phyloP scores from a whole-genome alignment of 768 basidiomycete genomes.

The Podaxis pistillaris region DNA sequence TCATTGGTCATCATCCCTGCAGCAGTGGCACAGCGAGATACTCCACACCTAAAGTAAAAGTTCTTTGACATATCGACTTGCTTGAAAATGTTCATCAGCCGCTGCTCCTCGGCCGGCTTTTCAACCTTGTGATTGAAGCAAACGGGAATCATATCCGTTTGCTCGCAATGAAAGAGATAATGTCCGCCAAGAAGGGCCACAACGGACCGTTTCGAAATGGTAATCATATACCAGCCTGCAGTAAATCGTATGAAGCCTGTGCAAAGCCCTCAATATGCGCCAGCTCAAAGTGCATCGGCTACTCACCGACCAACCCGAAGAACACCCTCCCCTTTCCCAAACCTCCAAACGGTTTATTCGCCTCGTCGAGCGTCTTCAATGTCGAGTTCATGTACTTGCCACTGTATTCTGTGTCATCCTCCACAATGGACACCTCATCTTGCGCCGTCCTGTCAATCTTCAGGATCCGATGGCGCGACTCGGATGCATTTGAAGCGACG shows the following conservation, averaged over 20 bases:
- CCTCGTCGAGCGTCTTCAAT: slow-evolving; percentile 94
- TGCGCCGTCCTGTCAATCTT: slow-evolving; percentile 89
- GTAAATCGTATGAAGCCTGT: slow-evolving; percentile 94
- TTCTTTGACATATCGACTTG: slow-evolving; percentile 99
- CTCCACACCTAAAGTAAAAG: slow-evolving; percentile 88
- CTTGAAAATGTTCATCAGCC: slow-evolving; percentile 87
- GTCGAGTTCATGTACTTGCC: slow-evolving; percentile 88
- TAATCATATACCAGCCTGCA: slow-evolving; percentile 93
- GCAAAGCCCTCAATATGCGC: neutral
- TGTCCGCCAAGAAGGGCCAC: slow-evolving; percentile 95
- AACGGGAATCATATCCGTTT: slow-evolving; percentile 79
- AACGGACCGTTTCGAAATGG: slow-evolving; percentile 86
- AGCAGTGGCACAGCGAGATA: neutral
- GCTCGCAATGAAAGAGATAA: slow-evolving; percentile 95
- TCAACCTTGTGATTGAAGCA: slow-evolving; percentile 81
- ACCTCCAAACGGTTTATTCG: slow-evolving; percentile 86
- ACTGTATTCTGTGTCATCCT: slow-evolving; percentile 87
- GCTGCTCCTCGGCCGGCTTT: slow-evolving; percentile 84
- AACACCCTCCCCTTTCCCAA: slow-evolving; percentile 76
- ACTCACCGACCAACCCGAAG: slow-evolving; percentile 79
- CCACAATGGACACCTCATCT: slow-evolving; percentile 71
- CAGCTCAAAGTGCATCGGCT: neutral
- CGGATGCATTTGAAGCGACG: slow-evolving; percentile 85
- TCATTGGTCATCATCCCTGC: slow-evolving; percentile 5
- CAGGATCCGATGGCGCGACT: slow-evolving; percentile 86